Percentiles rank a stretch among this genome's conserved stretches.
Evolutionary conservation across 73 alveolate species (phyloP).

Genomic region (Tetrahymena malaccensis): DNA sequence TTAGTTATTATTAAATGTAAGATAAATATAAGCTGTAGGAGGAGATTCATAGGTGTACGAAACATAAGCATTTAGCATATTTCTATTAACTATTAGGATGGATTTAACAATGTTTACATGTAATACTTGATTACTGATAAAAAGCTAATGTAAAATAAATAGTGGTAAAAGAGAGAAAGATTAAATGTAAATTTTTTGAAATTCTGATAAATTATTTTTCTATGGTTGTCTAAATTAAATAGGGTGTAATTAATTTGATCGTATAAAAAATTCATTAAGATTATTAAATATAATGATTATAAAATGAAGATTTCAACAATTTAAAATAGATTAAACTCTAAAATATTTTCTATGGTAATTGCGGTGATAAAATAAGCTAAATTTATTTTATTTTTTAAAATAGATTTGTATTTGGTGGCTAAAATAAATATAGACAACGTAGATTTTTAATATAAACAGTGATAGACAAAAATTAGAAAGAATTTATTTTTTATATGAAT

Average conservation of each 20-base stretch:
- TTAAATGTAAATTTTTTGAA: not conserved
- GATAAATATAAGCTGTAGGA: no score
- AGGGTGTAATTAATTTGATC: not conserved
- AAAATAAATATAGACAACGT: not conserved
- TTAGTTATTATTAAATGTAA: no score
- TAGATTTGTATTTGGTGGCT: not conserved
- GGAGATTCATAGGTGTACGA: no score
- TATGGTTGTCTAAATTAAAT: not conserved
- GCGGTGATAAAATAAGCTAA: not conserved
- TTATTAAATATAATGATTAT: not conserved
- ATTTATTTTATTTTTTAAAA: not conserved
- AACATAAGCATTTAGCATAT: no score
- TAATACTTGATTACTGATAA: not conserved
- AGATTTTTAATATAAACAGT: not conserved
- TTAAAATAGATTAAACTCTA: not conserved
- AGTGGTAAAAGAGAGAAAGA: not conserved
- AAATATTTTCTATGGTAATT: not conserved
- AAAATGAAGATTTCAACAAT: not conserved
- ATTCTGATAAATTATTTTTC: not conserved
- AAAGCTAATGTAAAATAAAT: not conserved
- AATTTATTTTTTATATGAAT: not conserved
- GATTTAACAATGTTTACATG: not conserved
- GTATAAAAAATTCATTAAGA: not conserved
- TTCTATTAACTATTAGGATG: not conserved
- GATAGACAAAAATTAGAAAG: not conserved